Evolutionary conservation across 148 eudicot species (phyloP).

Genomic region (Chenopodium quinoa): DNA sequence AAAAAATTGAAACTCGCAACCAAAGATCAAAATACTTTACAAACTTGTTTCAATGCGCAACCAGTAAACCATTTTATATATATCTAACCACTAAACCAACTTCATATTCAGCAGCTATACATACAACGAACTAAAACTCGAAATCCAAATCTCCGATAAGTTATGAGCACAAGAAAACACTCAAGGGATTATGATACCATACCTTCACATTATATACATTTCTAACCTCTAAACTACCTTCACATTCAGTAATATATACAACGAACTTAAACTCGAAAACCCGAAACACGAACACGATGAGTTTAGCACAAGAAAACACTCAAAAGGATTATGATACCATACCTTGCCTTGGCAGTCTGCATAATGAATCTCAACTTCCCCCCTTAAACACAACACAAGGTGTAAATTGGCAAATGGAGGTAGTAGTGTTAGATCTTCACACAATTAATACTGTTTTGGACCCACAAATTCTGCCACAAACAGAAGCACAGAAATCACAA

Average conservation of each 20-base stretch:
- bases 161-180: constrained; percentile 16
- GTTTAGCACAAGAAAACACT: constrained; percentile 13
- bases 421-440: constrained; percentile 19
- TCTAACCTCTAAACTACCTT: neutral
- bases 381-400: constrained; percentile 27
- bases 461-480: constrained; percentile 50
- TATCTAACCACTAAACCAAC: neutral
- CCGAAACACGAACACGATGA: neutral
- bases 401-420: constrained; percentile 9
- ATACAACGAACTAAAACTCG: neutral
- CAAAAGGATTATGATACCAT: constrained; percentile 21
- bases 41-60: too few relatives aligned
- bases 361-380: constrained; percentile 37
- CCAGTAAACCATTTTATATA: too few relatives aligned
- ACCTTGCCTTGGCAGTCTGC: constrained; percentile 75
- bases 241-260: neutral
- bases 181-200: constrained; percentile 19
- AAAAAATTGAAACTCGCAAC: neutral
- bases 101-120: neutral
- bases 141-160: neutral
- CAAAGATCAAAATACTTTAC: neutral
- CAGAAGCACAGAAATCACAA: constrained; percentile 30
- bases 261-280: neutral
- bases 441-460: constrained; percentile 48
- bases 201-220: constrained; percentile 35